These are phyloP conservation scores for Nitzschia putrida DNA, from an alignment of 108 stramenopile species.

Conservation along the genomic window DNA sequence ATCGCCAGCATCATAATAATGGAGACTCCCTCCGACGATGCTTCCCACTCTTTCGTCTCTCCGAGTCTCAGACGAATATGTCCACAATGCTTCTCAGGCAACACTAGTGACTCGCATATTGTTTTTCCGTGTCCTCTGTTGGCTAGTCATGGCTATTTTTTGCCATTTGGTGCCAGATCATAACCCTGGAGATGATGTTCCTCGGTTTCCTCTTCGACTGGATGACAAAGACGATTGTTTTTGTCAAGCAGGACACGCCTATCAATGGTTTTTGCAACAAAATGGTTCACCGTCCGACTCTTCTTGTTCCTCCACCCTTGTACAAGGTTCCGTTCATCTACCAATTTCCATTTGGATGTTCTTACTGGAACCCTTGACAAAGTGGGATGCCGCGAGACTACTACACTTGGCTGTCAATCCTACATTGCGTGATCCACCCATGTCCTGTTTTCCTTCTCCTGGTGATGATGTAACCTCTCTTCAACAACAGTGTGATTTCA, in stretches of 20 bases:
- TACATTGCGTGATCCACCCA: constrained; percentile 46
- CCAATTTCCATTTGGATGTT: constrained; percentile 41
- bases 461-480: not conserved
- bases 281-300: not conserved
- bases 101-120: constrained; percentile 9
- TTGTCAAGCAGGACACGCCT: constrained; percentile 59
- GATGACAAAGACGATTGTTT: constrained; percentile 42
- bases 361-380: constrained; percentile 66
- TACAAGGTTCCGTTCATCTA: not conserved
- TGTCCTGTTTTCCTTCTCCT: not conserved
- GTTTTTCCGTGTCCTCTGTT: constrained; percentile 45
- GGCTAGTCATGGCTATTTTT: constrained; percentile 60
- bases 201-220: constrained; percentile 61
- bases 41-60: no score
- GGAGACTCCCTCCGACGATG: no score
- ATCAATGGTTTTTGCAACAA: constrained; percentile 24
- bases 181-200: constrained; percentile 57
- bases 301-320: not conserved
- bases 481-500: constrained; percentile 10
- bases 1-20: no score
- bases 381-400: constrained; percentile 87
- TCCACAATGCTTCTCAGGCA: not conserved
- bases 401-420: constrained; percentile 60
- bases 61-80: not conserved
- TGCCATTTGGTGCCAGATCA: constrained; percentile 47